Evolutionary conservation across 768 basidiomycete species (phyloP), one percentile per base, ranked within the genome.

Genomic region (Lenzites betulinus): DNA sequence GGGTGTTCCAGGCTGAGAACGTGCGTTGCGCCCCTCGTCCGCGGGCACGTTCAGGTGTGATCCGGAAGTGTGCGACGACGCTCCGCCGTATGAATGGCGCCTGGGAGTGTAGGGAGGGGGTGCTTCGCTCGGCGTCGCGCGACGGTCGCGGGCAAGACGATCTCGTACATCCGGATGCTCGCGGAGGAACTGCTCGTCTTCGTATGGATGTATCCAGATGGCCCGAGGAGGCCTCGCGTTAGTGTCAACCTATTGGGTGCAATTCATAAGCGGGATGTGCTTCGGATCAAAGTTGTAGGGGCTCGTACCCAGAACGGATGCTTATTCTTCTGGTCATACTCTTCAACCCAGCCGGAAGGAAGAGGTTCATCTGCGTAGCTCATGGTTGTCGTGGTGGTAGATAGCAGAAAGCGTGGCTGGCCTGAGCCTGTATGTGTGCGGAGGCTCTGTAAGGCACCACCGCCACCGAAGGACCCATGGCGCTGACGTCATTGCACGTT

Each of bases 201-300:
- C 86, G 59, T 83, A 83, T 1, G 90, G 89, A 67, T 92, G 88
- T 1, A 78, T 77, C 90, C 89, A 92, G 66, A 84, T 89, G 0
- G 83, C 78, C 0, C 89, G 81, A 1, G 87, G 83, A 8, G 90
- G 89, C 8, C 70, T 75, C 0, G 83, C 81, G 58, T 73, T 76
- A 0, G 87, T 89, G 61, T 91, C 86, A 18, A 89, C 84, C 85
- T 88, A 46, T 51, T 51, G 22, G 25, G 11, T 33, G 50, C 46
- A 28, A 42, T 22, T 30, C 35, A 35, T 60, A n/a, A 54, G 47
- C n/a, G 11, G 16, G 38, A 22, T n/a, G 1, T 12, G 7, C 44
- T 57, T 35, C n/a, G 18, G n/a, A 35, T 9, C 20, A 16, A 12
- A 39, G n/a, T 2, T 25, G 22, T 2, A 7, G 1, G 46, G n/a